These are phyloP conservation scores for Calonectria honghensis DNA, from an alignment of 2,329 filamentous ascomycete genomes.

Conservation along the genomic window DNA sequence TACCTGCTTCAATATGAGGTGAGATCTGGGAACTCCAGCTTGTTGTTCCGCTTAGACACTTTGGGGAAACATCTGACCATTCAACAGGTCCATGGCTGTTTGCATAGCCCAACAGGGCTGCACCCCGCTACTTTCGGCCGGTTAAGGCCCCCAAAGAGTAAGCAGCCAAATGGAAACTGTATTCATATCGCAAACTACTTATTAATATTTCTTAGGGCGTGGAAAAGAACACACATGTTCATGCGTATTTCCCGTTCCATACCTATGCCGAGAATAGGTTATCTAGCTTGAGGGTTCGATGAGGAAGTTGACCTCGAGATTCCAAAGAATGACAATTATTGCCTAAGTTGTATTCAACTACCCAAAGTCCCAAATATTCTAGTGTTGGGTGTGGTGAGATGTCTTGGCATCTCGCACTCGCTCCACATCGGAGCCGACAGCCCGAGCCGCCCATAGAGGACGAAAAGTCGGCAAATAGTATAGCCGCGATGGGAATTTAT, in stretches of 20 bases:
- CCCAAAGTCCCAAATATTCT: neutral
- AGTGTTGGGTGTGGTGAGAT: neutral
- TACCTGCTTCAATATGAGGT: neutral
- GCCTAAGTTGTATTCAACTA: neutral
- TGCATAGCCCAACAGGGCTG: neutral
- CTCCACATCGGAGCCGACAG: neutral
- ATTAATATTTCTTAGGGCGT: no score
- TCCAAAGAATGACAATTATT: neutral
- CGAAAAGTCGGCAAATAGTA: neutral
- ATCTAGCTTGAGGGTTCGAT: neutral
- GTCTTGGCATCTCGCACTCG: neutral
- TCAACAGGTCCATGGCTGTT: neutral
- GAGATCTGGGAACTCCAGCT: neutral
- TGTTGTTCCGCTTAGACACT: neutral
- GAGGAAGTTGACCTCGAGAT: neutral
- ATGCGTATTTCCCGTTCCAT: neutral
- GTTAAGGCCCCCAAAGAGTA: neutral
- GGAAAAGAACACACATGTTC: no score
- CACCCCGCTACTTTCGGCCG: neutral
- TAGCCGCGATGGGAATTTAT: neutral
- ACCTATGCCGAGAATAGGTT: neutral
- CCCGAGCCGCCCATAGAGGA: neutral
- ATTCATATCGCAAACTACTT: neutral
- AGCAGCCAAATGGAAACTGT: neutral
- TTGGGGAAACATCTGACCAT: neutral